Base-by-base conservation (phyloP, 129 eudicot genomes). In the Lactuca sativa region DNA sequence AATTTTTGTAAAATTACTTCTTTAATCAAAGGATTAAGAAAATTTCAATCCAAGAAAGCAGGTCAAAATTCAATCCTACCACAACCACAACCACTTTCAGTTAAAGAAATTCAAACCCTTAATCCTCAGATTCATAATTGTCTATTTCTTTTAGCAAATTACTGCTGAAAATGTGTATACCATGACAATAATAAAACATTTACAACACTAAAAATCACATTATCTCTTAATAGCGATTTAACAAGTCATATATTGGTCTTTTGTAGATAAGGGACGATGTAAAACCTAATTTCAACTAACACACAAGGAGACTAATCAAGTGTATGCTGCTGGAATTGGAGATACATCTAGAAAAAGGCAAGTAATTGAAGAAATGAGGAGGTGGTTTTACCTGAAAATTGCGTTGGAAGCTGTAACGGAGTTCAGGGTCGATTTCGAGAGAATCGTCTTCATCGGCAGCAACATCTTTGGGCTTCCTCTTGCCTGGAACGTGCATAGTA, bases 331-430 rank as follows among this genome's bases (percentile, higher is more conserved):
- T 30, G 71, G 37, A 67, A 52, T 1, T 32, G 3, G 9, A 67
- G 18, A 51, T 53, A 36, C 62, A 54, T 47, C 16, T 11, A 38
- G 31, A 43, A 44, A 53, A 53, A 53, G 7, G 25, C 56, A 44
- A 53, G 17, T 2, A 72, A 48, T n/a, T 62, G 52, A 52, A 13
- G 13, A 56, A 64, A 51, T 0, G 43, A 33, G 56, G 14, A 11
- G 8, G 37, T 4, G 25, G 34, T 30, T 44, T 38, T 2, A 95
- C 99, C 97, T 90, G 86, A 71, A 56, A 90, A 64, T 90, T 95
- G 58, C 99, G 92, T 81, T 90, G 97, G 87, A 95, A 95, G 84
- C 89, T 82, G 89, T 90, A 95, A 18, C 97, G 99, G n/a, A 95
- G 85, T 60, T 95, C 90, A 10, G 99, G 90, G 62, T 95, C 99